These are phyloP conservation scores for Rhytidiadelphus loreus DNA, from an alignment of 225 moss, liverwort and hornwort species.

Conservation along the genomic window DNA sequence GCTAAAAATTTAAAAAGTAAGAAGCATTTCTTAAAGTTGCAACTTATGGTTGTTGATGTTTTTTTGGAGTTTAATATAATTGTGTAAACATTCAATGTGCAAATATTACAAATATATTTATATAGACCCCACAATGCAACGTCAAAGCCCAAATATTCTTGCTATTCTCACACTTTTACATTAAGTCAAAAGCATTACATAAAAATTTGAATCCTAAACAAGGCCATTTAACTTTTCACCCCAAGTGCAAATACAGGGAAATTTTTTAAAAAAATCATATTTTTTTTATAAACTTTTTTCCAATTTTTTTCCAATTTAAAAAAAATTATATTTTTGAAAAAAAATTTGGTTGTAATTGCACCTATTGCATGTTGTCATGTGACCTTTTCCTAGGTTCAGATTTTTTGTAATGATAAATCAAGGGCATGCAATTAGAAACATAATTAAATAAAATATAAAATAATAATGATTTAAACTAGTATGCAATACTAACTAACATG, in stretches of 20 bases:
- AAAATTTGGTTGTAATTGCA: too few relatives aligned
- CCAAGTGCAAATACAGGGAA: too few relatives aligned
- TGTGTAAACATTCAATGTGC: not conserved
- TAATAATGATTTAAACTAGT: not conserved
- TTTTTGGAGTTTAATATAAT: not conserved
- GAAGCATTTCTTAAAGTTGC: not conserved
- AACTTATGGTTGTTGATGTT: not conserved
- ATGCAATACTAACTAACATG: not conserved
- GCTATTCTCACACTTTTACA: not conserved
- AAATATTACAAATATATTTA: not conserved
- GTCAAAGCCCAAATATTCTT: not conserved
- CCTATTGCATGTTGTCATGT: too few relatives aligned
- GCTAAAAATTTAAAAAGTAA: not conserved
- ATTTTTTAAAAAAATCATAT: too few relatives aligned
- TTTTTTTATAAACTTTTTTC: too few relatives aligned
- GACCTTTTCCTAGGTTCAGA: too few relatives aligned
- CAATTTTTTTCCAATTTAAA: too few relatives aligned
- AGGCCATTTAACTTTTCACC: too few relatives aligned
- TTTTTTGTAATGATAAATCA: too few relatives aligned
- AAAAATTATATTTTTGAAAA: too few relatives aligned
- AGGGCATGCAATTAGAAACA: fast-evolving
- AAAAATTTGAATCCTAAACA: too few relatives aligned
- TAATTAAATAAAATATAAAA: not conserved
- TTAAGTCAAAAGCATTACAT: not conserved
- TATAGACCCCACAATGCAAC: fast-evolving